These are phyloP conservation scores for Galeopsis tetrahit DNA, from an alignment of 257 asterid species.

Conservation along the genomic window DNA sequence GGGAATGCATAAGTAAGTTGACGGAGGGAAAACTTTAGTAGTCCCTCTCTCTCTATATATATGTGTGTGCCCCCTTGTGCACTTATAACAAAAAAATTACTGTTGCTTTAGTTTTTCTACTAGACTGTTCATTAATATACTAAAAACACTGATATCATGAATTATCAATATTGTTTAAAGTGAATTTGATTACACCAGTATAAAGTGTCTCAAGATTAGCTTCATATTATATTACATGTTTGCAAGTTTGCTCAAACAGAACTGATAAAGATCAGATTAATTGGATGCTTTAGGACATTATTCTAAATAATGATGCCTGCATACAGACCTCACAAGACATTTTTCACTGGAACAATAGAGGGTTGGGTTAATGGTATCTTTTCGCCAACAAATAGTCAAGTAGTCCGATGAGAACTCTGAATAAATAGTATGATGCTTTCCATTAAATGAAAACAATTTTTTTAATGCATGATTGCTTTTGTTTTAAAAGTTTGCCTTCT, in stretches of 20 bases:
- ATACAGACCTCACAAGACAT: neutral
- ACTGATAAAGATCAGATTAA: slow-evolving; percentile 23
- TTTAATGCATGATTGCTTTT: slow-evolving; percentile 5
- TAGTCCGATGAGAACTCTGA: neutral
- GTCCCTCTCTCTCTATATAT: neutral
- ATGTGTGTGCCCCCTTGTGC: slow-evolving; percentile 13
- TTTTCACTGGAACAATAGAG: slow-evolving; percentile 2
- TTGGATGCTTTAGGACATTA: slow-evolving; percentile 7
- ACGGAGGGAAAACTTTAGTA: slow-evolving; percentile 28
- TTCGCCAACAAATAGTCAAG: neutral
- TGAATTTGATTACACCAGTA: slow-evolving; percentile 15
- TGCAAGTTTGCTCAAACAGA: slow-evolving; percentile 17
- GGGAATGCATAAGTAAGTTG: slow-evolving; percentile 77
- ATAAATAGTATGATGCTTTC: slow-evolving; percentile 17
- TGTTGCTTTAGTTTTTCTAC: slow-evolving; percentile 25
- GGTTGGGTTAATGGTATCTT: slow-evolving; percentile 2
- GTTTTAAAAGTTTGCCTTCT: neutral
- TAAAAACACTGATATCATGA: neutral
- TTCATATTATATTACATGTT: neutral
- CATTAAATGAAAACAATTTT: neutral
- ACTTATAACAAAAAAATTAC: slow-evolving; percentile 20
- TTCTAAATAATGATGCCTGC: neutral
- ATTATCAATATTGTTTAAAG: neutral
- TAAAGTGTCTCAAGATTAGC: neutral
- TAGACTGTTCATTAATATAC: slow-evolving; percentile 20